phyloP scores from a whole-genome alignment of 2,329 filamentous ascomycete genomes.

The Stemphylium vesicarium region DNA sequence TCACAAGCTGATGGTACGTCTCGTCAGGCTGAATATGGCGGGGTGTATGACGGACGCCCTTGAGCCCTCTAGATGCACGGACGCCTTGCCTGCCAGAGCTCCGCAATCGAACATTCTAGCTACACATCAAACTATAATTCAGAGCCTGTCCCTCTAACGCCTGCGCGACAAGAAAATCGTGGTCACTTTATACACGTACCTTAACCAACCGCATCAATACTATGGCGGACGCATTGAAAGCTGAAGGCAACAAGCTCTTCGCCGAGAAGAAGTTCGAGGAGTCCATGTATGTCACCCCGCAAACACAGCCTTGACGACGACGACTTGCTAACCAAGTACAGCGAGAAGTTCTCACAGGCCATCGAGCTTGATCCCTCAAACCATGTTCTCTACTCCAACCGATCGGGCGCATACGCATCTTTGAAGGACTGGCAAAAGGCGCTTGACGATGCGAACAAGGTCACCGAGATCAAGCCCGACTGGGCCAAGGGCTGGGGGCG shows the following conservation, averaged over 20 bases:
- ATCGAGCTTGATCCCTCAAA: constrained; percentile 87
- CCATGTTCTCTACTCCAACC: constrained; percentile 97
- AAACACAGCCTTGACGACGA: constrained; percentile 11
- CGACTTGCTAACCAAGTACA: constrained; percentile 49
- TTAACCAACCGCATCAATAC: constrained; percentile 20
- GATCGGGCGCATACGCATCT: constrained; percentile 85
- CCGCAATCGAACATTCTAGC: constrained; percentile 47
- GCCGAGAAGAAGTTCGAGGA: constrained; percentile 95
- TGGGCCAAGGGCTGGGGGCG: constrained; percentile 97
- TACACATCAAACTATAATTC: constrained; percentile 42
- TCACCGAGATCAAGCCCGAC: constrained; percentile 92
- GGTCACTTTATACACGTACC: constrained; percentile 4
- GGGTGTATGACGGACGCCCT: constrained; percentile 30
- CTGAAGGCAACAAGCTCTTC: constrained; percentile 98
- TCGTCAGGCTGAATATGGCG: constrained; percentile 12
- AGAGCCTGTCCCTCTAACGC: constrained; percentile 34
- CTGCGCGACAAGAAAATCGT: constrained; percentile 17
- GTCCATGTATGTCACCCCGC: constrained; percentile 75
- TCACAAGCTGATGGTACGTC: constrained; percentile 10
- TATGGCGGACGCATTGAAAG: constrained; percentile 86
- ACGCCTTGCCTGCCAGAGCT: constrained; percentile 15
- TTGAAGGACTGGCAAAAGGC: constrained; percentile 87
- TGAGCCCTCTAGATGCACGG: constrained; percentile 33
- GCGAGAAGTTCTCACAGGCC: constrained; percentile 92
- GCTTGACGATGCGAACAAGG: constrained; percentile 89